Evolutionary conservation across 495 filamentous ascomycete genomes (phyloP).

Genomic region (Neurospora africana): DNA sequence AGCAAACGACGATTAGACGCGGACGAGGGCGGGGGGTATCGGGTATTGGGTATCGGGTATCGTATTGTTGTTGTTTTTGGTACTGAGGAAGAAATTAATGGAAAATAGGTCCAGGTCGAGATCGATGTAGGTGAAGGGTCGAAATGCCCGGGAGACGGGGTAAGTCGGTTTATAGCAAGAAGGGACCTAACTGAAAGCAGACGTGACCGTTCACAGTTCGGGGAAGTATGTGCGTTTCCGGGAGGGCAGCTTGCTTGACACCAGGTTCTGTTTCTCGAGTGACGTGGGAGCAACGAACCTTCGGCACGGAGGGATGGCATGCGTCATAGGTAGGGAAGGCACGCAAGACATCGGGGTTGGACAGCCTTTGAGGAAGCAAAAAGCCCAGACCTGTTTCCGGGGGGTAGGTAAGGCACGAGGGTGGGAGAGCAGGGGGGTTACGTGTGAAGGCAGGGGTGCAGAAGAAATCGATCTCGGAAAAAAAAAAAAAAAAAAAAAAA

Average conservation of each 20-base stretch:
- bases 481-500: neutral
- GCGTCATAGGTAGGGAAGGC: conserved; percentile 17
- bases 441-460: neutral
- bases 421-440: neutral
- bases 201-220: neutral
- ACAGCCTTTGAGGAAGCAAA: neutral
- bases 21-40: neutral
- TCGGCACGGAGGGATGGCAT: conserved; percentile 2
- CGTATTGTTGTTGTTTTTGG: neutral
- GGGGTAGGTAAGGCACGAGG: neutral
- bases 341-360: conserved; percentile 1
- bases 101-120: neutral
- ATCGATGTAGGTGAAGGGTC: neutral
- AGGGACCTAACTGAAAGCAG: too few relatives aligned
- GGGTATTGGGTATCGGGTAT: neutral
- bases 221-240: neutral
- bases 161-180: conserved; percentile 8
- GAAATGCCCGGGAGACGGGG: neutral
- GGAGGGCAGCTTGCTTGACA: neutral
- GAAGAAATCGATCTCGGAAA: neutral
- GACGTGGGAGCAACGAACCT: conserved; percentile 2
- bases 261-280: neutral
- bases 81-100: neutral
- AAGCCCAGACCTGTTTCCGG: neutral
- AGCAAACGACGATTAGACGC: neutral